phyloP scores from a whole-genome alignment of 2,329 filamentous ascomycete genomes.

The Penicillium polonicum region DNA sequence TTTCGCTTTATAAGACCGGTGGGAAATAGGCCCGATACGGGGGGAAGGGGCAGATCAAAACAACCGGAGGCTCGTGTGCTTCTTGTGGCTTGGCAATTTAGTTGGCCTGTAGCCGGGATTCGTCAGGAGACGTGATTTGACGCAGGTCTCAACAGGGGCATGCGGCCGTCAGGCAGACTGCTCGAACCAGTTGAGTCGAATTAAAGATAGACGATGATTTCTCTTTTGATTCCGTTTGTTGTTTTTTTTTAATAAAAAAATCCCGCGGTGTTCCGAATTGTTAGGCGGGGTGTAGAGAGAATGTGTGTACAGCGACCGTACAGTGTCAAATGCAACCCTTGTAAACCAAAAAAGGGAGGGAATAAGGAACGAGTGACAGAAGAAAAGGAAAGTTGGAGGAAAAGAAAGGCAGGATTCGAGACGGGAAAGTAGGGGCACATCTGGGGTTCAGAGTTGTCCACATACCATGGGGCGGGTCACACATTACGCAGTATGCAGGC shows the following conservation, averaged over 20 bases:
- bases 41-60: neutral
- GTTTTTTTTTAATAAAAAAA: neutral
- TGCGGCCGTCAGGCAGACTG: neutral
- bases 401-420: neutral
- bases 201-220: neutral
- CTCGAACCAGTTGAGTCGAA: neutral
- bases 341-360: neutral
- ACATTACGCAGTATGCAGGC: neutral
- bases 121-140: neutral
- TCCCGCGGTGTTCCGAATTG: slow-evolving; percentile 2
- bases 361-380: slow-evolving; percentile 4
- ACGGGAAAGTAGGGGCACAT: slow-evolving; percentile 11
- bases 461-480: slow-evolving; percentile 13
- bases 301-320: slow-evolving; percentile 1
- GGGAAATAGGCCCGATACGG: slow-evolving; percentile 6
- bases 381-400: neutral
- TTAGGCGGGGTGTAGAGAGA: neutral
- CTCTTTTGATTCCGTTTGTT: neutral
- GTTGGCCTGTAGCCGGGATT: neutral
- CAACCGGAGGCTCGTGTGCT: slow-evolving; percentile 3
- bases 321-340: neutral
- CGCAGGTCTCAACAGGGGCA: neutral
- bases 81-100: slow-evolving; percentile 6
- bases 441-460: slow-evolving; percentile 11
- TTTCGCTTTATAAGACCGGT: slow-evolving; percentile 15